phyloP scores from a whole-genome alignment of 108 stramenopile genomes.

The Nitzschia palea region DNA sequence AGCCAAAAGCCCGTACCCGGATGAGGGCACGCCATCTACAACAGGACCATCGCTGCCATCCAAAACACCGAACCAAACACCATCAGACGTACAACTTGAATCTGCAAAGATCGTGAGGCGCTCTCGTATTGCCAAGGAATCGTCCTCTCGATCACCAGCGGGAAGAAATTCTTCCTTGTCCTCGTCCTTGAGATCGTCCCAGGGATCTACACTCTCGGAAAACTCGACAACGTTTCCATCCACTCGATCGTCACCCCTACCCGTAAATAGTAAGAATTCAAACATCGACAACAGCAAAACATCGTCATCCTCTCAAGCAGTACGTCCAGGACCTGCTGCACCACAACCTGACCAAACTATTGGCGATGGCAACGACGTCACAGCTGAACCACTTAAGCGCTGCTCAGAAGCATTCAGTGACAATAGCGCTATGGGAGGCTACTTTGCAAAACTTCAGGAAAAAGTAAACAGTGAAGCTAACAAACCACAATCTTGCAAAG shows the following conservation, averaged over 20 bases:
- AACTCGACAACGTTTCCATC: neutral
- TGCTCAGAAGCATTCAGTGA: conserved; percentile 8
- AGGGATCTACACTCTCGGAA: neutral
- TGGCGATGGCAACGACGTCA: neutral
- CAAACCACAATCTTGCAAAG: neutral
- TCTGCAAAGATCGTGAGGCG: no score
- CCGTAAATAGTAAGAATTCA: neutral
- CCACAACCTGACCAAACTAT: neutral
- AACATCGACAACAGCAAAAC: neutral
- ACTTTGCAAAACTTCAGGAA: conserved; percentile 22
- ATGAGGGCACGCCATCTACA: no score
- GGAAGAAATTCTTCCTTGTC: neutral
- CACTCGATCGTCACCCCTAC: neutral
- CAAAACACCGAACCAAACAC: no score
- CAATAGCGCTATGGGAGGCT: conserved; percentile 15
- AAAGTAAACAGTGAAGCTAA: neutral
- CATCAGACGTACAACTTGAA: no score
- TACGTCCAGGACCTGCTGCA: neutral
- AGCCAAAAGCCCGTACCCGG: no score
- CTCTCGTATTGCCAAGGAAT: no score
- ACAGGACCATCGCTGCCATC: no score
- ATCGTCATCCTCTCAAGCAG: neutral
- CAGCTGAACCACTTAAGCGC: neutral
- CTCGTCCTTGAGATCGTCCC: neutral
- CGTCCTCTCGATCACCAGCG: no score